Conservation (phyloP, 2,329 filamentous ascomycete genomes). For the Xylariaceae sp. region DNA sequence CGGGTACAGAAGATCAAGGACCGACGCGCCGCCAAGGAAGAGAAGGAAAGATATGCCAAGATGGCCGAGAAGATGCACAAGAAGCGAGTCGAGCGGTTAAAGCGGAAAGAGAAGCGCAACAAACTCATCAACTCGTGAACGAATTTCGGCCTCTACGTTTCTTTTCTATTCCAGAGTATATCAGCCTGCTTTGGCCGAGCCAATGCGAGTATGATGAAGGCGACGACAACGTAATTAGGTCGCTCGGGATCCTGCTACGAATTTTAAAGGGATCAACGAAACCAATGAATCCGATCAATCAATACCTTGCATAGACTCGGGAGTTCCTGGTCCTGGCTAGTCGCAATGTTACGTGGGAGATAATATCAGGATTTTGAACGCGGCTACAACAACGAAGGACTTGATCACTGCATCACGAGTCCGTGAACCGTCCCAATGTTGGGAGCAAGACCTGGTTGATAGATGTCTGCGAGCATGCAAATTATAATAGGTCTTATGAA, state of each 20-base stretch:
- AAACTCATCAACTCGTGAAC: constrained; percentile 66
- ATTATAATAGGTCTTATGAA: background rate
- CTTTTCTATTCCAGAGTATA: background rate
- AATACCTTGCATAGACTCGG: background rate
- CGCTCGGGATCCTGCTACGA: background rate
- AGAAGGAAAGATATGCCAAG: constrained; percentile 87
- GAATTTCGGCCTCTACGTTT: background rate
- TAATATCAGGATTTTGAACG: background rate
- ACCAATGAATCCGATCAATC: background rate
- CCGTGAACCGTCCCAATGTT: background rate
- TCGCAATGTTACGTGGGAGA: background rate
- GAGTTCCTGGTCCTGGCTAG: background rate
- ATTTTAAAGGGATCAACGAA: background rate
- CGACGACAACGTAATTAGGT: background rate
- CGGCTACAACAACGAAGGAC: background rate
- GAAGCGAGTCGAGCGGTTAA: constrained; percentile 88
- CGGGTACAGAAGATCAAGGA: constrained; percentile 77
- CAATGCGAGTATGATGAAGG: background rate
- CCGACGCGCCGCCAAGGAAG: constrained; percentile 80
- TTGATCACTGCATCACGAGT: background rate
- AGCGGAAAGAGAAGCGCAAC: constrained; percentile 94
- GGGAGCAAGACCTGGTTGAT: background rate
- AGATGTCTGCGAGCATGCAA: background rate
- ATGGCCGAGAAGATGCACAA: constrained; percentile 97
- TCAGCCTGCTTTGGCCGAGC: background rate